Evolutionary conservation across 192 early-diverging fungal species (phyloP).

Genomic region (Coemansia sp.): DNA sequence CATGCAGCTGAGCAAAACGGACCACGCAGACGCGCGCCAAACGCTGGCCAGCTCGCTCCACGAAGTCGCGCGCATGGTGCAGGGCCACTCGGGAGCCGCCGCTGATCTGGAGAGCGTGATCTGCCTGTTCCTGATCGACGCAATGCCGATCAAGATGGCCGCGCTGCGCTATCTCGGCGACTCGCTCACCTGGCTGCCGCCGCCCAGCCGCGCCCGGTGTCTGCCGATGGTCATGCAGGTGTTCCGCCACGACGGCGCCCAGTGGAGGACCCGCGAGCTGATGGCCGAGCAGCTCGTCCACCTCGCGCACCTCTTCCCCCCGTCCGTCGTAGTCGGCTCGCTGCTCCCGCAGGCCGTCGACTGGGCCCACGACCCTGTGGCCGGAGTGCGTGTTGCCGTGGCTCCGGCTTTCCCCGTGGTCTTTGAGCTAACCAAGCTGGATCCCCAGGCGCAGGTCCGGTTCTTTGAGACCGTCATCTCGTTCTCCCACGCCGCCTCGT

Average conservation of each 20-base stretch:
- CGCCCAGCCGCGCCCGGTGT: constrained; percentile 60
- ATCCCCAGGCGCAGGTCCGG: constrained; percentile 30
- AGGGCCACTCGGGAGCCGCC: constrained; percentile 6
- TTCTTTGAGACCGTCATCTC: constrained; percentile 54
- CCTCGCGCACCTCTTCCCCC: constrained; percentile 62
- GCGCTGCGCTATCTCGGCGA: constrained; percentile 65
- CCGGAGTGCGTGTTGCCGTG: constrained; percentile 55
- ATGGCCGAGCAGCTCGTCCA: constrained; percentile 64
- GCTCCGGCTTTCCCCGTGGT: constrained; percentile 43
- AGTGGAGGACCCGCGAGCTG: constrained; percentile 72
- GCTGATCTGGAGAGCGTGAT: constrained; percentile 45
- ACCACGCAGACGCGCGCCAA: constrained; percentile 49
- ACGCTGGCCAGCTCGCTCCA: constrained; percentile 52
- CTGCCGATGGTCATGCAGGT: constrained; percentile 64
- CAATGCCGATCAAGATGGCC: constrained; percentile 64
- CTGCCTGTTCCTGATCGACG: constrained; percentile 50
- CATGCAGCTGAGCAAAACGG: constrained; percentile 49
- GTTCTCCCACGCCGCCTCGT: constrained; percentile 47
- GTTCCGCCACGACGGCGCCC: constrained; percentile 64
- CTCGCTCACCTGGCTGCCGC: constrained; percentile 61
- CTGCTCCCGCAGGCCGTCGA: constrained; percentile 65
- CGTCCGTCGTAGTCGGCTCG: constrained; percentile 58
- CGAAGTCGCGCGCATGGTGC: constrained; percentile 50
- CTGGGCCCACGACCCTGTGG: constrained; percentile 55
- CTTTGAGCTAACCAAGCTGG: constrained; percentile 47